Evolutionary conservation across 352 stramenopile species (phyloP).

Genomic region (Phytophthora fragariaefolia): DNA sequence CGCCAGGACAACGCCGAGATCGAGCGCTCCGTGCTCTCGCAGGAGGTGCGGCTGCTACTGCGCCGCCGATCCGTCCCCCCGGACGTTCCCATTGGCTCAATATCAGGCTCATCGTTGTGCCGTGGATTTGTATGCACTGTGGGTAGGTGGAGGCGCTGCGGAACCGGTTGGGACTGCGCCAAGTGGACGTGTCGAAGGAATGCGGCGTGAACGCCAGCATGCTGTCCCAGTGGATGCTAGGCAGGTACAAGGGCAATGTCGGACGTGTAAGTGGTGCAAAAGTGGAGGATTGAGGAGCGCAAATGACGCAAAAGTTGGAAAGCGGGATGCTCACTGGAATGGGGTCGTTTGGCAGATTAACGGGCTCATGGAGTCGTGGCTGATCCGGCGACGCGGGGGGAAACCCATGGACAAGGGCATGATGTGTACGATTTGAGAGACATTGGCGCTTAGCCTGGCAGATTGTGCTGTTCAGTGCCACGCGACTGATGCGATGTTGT

Average conservation of each 20-base stretch:
- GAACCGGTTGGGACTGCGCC: constrained; percentile 72
- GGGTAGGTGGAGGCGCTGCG: constrained; percentile 75
- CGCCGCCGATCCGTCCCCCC: neutral
- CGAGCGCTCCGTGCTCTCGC: constrained; percentile 79
- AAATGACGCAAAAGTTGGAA: neutral
- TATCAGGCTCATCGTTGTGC: constrained; percentile 3
- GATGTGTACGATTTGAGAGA: constrained; percentile 43
- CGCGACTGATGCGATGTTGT: neutral
- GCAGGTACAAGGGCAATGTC: constrained; percentile 86
- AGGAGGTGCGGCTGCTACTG: constrained; percentile 52
- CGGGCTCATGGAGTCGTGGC: constrained; percentile 85
- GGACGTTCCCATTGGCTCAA: neutral
- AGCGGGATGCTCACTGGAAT: neutral
- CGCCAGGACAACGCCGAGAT: constrained; percentile 86
- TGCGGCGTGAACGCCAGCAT: constrained; percentile 87
- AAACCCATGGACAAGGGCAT: constrained; percentile 84
- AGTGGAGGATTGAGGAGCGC: neutral
- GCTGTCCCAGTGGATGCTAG: constrained; percentile 89
- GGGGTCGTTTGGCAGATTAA: constrained; percentile 60
- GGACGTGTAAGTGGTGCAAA: constrained; percentile 51
- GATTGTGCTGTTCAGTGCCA: neutral
- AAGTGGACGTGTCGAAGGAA: constrained; percentile 88
- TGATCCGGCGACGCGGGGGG: constrained; percentile 79
- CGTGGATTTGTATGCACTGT: neutral
- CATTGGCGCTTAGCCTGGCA: neutral